Evolutionary conservation across 495 filamentous ascomycete species (phyloP), one percentile per base, ranked within the genome.

Genomic region (Daldinia grandis): DNA sequence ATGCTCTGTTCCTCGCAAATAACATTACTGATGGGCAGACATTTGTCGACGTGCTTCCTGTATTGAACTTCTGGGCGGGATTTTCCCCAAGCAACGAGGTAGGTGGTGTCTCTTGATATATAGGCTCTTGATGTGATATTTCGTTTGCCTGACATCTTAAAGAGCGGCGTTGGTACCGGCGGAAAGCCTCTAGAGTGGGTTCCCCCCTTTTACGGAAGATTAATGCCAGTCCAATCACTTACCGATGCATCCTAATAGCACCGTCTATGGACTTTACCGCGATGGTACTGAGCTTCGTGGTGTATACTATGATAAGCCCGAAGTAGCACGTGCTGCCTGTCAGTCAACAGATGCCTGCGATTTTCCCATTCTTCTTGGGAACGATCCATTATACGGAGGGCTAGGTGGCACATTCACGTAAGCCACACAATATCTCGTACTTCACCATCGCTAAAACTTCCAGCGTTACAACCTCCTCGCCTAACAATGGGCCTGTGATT

Each of bases 61-160:
- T 70, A 10, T 44, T 75, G 55, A 75, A 75, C 56, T 70, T 75
- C 28, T 75, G 70, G 73, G 73, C 73, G 15, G 73, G 73, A 7
- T 75, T 68, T 28, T 70, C 73, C 9, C 66, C 73, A 1, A 75
- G 70, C 60, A 64, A 25, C 3, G 70, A 75, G 37, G 70, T 75
- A 56, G 5, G 70, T 58, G 15, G 40, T 28, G 19, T 7, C n/a
- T 30, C 17, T n/a, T 42, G 9, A 28, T 30, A 42, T 37, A 31
- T 63, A 24, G n/a, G n/a, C n/a, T n/a, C 1, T 9, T 3, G 4
- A 40, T 47, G 28, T 27, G 30, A 44, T 28, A 25, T 30, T 50
- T 9, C 42, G 33, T 15, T 44, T 6, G 21, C 58, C 73, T 75
- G 17, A 73, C 49, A 4, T 50, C n/a, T 44, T 21, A n/a, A 31